Base-by-base conservation (phyloP, 2,329 filamentous ascomycete genomes). In the Pseudonectria foliicola region DNA sequence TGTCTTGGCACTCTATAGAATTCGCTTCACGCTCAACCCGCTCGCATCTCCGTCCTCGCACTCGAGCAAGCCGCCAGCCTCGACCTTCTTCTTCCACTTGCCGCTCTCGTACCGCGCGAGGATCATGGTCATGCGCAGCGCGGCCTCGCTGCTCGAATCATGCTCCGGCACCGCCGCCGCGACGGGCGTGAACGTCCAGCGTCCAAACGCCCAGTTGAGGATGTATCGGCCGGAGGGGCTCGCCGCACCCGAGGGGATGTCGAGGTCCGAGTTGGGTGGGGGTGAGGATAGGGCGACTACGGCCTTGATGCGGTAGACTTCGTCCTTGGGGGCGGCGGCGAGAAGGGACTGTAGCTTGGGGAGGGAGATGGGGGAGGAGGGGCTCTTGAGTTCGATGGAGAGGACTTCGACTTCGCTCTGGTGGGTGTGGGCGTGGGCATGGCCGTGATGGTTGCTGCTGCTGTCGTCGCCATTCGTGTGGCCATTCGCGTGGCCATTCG, bases 141-240 rank as follows among this genome's bases (percentile, higher is more conserved):
- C 61, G 2, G 69, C 59, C 30, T 81, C 65, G 25, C 67, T 61
- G 50, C 73, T 73, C 25, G 76, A 70, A 44, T 68, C 57, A 54
- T 79, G 73, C 56, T 80, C 73, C 8, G 52, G 54, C 2, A 56
- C 54, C 2, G 54, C 53, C 7, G 57, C 55, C 0, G 57, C 53
- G 4, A 72, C 53, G 4, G 75, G 70, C 2, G 88, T 93, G 54
- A 90, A 95, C 0, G 80, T 94, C 90, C 92, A 98, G 21, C 92
- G 75, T 1, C 88, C 88, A 63, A 98, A 98, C 0, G 92, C 92
- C 92, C 92, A 98, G 59, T 98, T 98, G 40, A 98, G 73, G 29
- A 98, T 95, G 56, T 92, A 95, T 36, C 85, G 71, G 3, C 53
- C 57, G 3, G 42, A 40, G 3, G 61, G 49, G 31, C 53, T 50